These are phyloP conservation scores for Holtermanniella nyarrowii DNA, from an alignment of 768 basidiomycete genomes.

Conservation along the genomic window DNA sequence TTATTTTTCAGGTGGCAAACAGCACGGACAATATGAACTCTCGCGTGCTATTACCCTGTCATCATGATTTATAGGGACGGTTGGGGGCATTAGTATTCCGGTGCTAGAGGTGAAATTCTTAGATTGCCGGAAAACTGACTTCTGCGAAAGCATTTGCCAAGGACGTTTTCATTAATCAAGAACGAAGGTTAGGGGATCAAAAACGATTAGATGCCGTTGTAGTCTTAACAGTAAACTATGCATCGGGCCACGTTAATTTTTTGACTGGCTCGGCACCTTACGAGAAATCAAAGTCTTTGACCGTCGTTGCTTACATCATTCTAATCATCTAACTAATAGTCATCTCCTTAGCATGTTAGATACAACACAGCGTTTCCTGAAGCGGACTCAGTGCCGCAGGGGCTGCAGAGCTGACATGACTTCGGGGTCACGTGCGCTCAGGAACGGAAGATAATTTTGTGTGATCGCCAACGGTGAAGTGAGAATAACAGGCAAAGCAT, in stretches of 20 bases:
- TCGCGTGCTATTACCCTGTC: no score
- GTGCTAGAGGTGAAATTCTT: slow-evolving; percentile 79
- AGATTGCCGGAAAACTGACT: slow-evolving; percentile 71
- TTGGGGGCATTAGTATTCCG: slow-evolving; percentile 73
- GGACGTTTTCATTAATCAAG: slow-evolving; percentile 78
- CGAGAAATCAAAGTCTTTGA: slow-evolving; percentile 83
- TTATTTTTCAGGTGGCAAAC: no score
- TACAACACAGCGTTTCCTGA: no score
- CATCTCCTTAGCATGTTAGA: no score
- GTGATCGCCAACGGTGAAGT: no score
- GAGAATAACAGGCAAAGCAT: not conserved
- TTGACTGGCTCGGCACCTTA: slow-evolving; percentile 69
- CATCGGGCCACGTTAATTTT: slow-evolving; percentile 60
- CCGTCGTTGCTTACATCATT: no score
- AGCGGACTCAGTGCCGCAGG: no score
- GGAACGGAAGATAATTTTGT: no score
- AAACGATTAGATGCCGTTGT: slow-evolving; percentile 75
- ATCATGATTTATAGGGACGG: slow-evolving; percentile 73
- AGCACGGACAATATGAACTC: no score
- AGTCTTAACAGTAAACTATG: slow-evolving; percentile 78
- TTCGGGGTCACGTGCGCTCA: no score
- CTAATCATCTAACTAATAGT: no score
- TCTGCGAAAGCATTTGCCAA: slow-evolving; percentile 75
- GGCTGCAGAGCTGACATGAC: no score
- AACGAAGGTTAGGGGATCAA: slow-evolving; percentile 76